phyloP scores from a whole-genome alignment of 2,329 filamentous ascomycete genomes.

The Cladosporium sp. region DNA sequence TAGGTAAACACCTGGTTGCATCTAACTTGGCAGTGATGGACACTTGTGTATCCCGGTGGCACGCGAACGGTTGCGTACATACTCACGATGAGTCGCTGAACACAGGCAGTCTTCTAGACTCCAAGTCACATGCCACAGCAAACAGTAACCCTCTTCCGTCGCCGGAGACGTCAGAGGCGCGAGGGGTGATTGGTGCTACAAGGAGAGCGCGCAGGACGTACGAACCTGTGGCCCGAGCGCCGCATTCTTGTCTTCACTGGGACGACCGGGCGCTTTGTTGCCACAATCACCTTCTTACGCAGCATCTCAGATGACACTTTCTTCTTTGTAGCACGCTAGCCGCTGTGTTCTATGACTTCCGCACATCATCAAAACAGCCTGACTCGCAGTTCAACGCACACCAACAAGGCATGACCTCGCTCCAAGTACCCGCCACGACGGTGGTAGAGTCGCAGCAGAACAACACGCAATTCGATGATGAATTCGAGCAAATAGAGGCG shows the following conservation, averaged over 20 bases:
- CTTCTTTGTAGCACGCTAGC: not conserved
- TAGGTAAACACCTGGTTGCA: not conserved
- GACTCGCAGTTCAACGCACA: not conserved
- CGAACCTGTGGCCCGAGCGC: slow-evolving; percentile 13
- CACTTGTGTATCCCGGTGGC: not conserved
- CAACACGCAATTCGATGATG: not conserved
- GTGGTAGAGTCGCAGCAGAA: slow-evolving; percentile 13
- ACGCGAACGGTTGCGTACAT: not conserved
- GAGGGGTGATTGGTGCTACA: slow-evolving; percentile 17
- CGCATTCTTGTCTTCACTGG: slow-evolving; percentile 13
- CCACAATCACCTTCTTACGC: not conserved
- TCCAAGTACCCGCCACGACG: slow-evolving; percentile 6
- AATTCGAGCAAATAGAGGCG: slow-evolving; percentile 33
- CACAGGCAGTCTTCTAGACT: not conserved
- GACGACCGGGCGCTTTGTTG: slow-evolving; percentile 15
- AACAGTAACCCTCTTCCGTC: not conserved
- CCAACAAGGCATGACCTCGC: not conserved
- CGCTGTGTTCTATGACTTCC: not conserved
- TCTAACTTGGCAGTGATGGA: not conserved
- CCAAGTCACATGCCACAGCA: slow-evolving; percentile 1
- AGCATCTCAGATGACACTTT: not conserved
- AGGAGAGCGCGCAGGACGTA: not conserved
- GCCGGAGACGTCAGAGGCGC: slow-evolving; percentile 11
- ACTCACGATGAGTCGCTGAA: not conserved
- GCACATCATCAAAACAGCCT: not conserved